These are phyloP conservation scores for Luvunga scandens DNA, from an alignment of 345 rosid species.

Conservation along the genomic window DNA sequence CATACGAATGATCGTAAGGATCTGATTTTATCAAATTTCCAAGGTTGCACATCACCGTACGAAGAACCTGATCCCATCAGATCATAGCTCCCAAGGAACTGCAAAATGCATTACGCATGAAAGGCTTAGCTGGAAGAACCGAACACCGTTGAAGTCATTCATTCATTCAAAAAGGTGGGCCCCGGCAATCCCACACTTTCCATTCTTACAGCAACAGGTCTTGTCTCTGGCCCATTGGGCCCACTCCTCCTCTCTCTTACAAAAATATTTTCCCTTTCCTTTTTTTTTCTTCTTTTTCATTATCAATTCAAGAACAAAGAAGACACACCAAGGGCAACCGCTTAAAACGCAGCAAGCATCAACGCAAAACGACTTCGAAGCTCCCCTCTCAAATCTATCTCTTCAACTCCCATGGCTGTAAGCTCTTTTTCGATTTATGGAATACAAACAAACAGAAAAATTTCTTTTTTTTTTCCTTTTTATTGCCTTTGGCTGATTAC, in stretches of 20 bases:
- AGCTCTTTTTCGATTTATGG: background rate
- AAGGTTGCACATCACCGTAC: background rate
- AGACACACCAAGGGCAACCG: background rate
- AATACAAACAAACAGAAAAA: too few relatives aligned
- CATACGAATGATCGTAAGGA: too few relatives aligned
- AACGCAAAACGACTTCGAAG: background rate
- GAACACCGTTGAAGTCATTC: background rate
- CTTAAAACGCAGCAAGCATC: background rate
- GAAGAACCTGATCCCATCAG: background rate
- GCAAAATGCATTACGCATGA: too few relatives aligned
- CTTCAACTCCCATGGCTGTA: conserved; percentile 13
- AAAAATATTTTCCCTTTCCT: background rate
- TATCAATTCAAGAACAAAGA: background rate
- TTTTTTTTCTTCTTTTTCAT: background rate
- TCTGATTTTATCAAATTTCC: too few relatives aligned
- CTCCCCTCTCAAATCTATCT: background rate
- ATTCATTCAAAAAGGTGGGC: background rate
- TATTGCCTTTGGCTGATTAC: too few relatives aligned
- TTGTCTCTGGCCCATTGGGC: background rate
- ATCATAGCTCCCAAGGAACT: background rate
- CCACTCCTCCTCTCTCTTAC: background rate
- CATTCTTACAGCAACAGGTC: background rate
- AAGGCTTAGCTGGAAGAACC: conserved; percentile 1
- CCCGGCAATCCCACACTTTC: background rate
- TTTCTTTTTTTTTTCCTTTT: too few relatives aligned